A percentile compares a stretch with the other conserved stretches of the same genome.
Evolutionary conservation across 768 basidiomycete genomes (phyloP).

Genomic region (Xerocomus potaroensis): DNA sequence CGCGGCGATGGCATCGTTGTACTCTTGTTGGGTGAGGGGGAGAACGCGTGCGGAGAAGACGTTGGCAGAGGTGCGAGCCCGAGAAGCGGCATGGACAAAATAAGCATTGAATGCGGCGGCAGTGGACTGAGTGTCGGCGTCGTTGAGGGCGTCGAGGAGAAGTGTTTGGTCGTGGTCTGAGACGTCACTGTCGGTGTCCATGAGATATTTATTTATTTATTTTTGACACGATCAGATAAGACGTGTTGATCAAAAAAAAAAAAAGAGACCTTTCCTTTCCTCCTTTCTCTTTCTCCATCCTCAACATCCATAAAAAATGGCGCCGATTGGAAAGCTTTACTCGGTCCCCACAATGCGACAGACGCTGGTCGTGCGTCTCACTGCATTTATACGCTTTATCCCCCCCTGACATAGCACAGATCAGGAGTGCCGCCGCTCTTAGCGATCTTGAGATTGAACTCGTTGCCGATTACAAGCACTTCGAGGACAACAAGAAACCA

Average conservation of each 20-base stretch:
- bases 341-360: constrained; percentile 38
- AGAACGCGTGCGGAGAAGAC: constrained; percentile 74
- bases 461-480: constrained; percentile 52
- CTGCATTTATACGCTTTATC: background rate
- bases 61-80: constrained; percentile 70
- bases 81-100: constrained; percentile 59
- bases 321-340: constrained; percentile 64
- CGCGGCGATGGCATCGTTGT: constrained; percentile 32
- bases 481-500: constrained; percentile 63
- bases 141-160: constrained; percentile 9
- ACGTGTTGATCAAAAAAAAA: constrained; percentile 23
- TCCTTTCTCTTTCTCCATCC: constrained; percentile 18
- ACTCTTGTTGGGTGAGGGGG: constrained; percentile 67
- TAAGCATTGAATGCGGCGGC: constrained; percentile 83
- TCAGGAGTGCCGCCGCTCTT: constrained; percentile 55
- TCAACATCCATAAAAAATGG: constrained; percentile 39
- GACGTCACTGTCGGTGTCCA: constrained; percentile 28
- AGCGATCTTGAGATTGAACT: constrained; percentile 55
- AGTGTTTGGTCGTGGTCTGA: constrained; percentile 26
- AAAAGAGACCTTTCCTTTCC: background rate
- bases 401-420: constrained; percentile 28
- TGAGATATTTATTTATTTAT: constrained; percentile 20
- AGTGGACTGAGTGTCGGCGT: constrained; percentile 1
- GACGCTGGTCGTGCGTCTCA: constrained; percentile 43
- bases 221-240: constrained; percentile 28